Evolutionary conservation across 2,329 filamentous ascomycete genomes (phyloP), one percentile per base, ranked within the genome.

Genomic region (Pleoardoris graminearum): DNA sequence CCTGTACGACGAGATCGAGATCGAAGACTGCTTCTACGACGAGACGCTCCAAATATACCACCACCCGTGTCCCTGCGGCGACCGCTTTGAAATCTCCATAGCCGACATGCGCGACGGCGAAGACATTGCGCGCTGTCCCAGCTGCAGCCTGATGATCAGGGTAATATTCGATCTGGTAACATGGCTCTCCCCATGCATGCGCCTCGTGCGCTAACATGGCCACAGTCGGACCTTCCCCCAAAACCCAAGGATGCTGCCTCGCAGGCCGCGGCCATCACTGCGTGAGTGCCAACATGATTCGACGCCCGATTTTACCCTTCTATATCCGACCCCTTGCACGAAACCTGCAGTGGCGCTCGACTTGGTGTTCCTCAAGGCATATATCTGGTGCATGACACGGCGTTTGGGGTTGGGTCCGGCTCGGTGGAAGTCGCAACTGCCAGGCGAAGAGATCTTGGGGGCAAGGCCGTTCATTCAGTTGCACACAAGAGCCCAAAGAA

Each of bases 1-100:
- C 62, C 89, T 96, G 68, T 97, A 97, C 80, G 93, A 97, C 70
- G 93, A 97, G 76, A 92, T 97, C 75, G 93, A 97, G 74, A 97
- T 97, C 78, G 93, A 97, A 75, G 94, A 99, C 76, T 71, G 69
- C 55, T 90, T 96, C 72, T 97, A 97, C 80, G 93, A 97, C 70
- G 93, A 97, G 76, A 93, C 82, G 3, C 82, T 91, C 35, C 88
- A 96, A 73, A 87, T 96, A 64, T 99, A 96, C 79, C 89, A 93
- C 77, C 96, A 96, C 74, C 94, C 94, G 12, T 99, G 94, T 73
- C 94, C 94, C 1, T 99, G 94, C 76, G 94, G 94, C 78, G 94
- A 99, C 77, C 85, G 90, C 54, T 99, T 99, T 78, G 90, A 97
- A 78, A 97, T 94, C 69, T 84, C 83, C 17, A 85, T 97, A 50